Base-by-base conservation (phyloP, 1,284 basidiomycete genomes). In the Ustilago crameri region DNA sequence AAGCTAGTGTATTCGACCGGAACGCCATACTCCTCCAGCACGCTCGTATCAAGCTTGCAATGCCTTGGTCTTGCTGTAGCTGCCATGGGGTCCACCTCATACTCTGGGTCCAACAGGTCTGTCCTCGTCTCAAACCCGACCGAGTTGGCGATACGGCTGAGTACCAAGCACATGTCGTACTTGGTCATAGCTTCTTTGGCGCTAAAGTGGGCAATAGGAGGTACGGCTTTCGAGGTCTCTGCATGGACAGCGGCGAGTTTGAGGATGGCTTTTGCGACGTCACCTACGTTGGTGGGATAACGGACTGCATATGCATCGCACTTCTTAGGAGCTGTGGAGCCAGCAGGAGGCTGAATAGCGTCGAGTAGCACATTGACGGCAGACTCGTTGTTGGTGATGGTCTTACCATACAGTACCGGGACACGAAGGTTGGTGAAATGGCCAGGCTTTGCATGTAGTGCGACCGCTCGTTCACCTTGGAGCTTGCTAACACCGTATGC, bases 271-370 rank as follows among this genome's bases (percentile, higher is more conserved):
- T 80, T 75, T 8, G 84, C 85, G 30, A 87, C 84, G 60, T 87
- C 86, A 20, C 72, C 75, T 9, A 86, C 86, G 58, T 84, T 85
- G 14, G 86, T 87, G 2, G 86, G 86, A 74, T 85, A 86, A 38
- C 86, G 85, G 7, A 86, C 85, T 4, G 83, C 84, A 55, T 85
- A 84, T 3, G 74, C 76, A 38, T 78, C 76, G 66, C 61, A 76
- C 56, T 74, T 72, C 22, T 71, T 58, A 26, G 51, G 43, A 5
- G 30, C n/a, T 1, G 26, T 23, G 1, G 58, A 48, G 47, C 55
- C 56, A 2, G 47, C 20, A n/a, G 57, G 54, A 9, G 63, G 59
- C 44, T 63, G 57, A 23, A 82, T 73, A 18, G 74, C 70, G 24
- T 72, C 52, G 37, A 80, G 75, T 1, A 82, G 61, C 5, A 79